phyloP scores from a whole-genome alignment of 768 basidiomycete genomes.

The Crassisporium funariophilum region DNA sequence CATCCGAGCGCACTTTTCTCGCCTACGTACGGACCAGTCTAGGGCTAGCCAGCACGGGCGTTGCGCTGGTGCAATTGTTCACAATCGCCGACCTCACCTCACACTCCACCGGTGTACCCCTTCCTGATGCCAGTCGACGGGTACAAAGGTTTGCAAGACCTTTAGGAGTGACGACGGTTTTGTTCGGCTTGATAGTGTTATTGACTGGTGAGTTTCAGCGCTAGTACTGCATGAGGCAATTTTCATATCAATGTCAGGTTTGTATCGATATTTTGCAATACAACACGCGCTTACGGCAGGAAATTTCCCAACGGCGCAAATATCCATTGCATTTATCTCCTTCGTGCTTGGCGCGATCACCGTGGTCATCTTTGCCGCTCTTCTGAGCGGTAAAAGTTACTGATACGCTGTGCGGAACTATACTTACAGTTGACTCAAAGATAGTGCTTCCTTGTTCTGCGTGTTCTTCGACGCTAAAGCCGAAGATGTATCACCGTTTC shows the following conservation, averaged over 20 bases:
- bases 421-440: no score
- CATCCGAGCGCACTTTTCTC: conserved; percentile 54
- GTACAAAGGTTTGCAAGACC: conserved; percentile 23
- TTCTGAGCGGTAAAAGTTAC: background rate
- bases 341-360: background rate
- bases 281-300: background rate
- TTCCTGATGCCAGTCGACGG: conserved; percentile 1
- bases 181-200: conserved; percentile 19
- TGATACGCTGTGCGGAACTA: no score
- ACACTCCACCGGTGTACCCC: background rate
- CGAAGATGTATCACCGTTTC: no score
- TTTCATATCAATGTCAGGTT: no score
- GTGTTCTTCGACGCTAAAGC: no score
- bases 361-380: background rate
- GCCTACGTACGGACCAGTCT: conserved; percentile 57
- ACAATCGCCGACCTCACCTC: conserved; percentile 22
- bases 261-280: background rate
- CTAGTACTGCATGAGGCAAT: no score
- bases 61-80: conserved; percentile 31
- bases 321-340: background rate
- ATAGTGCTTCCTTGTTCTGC: no score
- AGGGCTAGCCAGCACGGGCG: conserved; percentile 49
- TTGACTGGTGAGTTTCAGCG: conserved; percentile 23
- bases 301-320: background rate
- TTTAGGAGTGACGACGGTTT: conserved; percentile 18